Conservation (phyloP, 768 basidiomycete species). For the Termitomyces sp. region DNA sequence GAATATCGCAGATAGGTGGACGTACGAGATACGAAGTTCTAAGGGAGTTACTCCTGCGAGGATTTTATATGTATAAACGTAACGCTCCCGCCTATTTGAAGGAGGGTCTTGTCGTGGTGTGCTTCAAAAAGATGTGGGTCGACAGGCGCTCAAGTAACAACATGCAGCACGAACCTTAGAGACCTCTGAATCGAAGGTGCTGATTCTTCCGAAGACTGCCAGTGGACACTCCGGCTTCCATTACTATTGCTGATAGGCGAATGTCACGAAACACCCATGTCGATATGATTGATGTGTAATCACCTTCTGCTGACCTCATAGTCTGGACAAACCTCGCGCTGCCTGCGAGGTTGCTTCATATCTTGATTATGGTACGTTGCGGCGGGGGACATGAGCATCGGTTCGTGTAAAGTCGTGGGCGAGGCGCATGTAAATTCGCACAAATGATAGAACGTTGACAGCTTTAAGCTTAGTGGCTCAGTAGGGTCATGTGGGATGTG, state of each 20-base stretch:
- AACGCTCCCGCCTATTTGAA: constrained; percentile 30
- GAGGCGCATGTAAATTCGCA: constrained; percentile 3
- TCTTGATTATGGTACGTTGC: background rate
- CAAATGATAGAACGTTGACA: background rate
- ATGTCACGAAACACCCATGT: background rate
- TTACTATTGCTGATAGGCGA: constrained; percentile 16
- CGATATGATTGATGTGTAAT: constrained; percentile 6
- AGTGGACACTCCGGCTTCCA: constrained; percentile 16
- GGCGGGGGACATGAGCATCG: constrained; percentile 1
- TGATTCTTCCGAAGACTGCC: constrained; percentile 16
- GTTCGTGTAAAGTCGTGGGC: constrained; percentile 8
- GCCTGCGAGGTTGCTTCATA: background rate
- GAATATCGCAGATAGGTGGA: background rate
- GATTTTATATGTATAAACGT: constrained; percentile 49
- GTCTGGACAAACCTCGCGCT: constrained; percentile 32
- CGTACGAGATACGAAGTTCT: constrained; percentile 50
- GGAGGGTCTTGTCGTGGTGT: constrained; percentile 11
- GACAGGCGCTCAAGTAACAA: background rate
- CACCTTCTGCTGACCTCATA: constrained; percentile 38
- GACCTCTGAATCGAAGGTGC: constrained; percentile 5
- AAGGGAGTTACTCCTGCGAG: constrained; percentile 35
- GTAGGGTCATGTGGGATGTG: constrained; percentile 10
- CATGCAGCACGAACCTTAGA: constrained; percentile 12
- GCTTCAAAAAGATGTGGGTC: background rate
- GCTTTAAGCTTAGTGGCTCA: constrained; percentile 3